phyloP scores from a whole-genome alignment of 2,329 filamentous ascomycete genomes.

The Aphanocladium album region DNA sequence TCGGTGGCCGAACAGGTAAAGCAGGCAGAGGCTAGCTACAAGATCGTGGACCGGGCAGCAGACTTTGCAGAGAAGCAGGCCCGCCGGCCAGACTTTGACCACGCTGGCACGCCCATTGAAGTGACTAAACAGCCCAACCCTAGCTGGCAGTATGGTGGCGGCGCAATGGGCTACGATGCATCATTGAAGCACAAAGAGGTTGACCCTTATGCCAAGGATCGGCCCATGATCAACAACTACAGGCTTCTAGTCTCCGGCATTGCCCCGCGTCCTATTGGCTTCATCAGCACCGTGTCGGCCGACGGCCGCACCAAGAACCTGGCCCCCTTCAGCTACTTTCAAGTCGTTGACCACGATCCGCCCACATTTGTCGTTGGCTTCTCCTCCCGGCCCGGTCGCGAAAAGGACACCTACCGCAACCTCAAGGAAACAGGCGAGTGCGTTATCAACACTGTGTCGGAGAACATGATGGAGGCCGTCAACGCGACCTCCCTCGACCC shows the following conservation, averaged over 20 bases:
- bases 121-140: constrained; percentile 35
- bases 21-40: constrained; percentile 15
- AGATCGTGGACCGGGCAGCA: constrained; percentile 20
- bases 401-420: constrained; percentile 74
- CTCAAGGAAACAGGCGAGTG: constrained; percentile 66
- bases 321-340: constrained; percentile 77
- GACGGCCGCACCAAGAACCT: constrained; percentile 65
- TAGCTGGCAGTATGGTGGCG: constrained; percentile 42
- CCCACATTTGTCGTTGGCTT: constrained; percentile 64
- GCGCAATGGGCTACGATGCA: constrained; percentile 21
- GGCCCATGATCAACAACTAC: constrained; percentile 70
- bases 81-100: constrained; percentile 22
- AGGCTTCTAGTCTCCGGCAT: constrained; percentile 77
- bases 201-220: constrained; percentile 67
- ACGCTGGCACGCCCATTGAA: constrained; percentile 17
- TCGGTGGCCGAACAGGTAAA: constrained; percentile 4
- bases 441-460: constrained; percentile 74
- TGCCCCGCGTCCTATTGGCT: constrained; percentile 70
- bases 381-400: constrained; percentile 37
- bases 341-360: constrained; percentile 75
- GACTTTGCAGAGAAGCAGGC: constrained; percentile 22
- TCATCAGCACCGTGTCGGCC: constrained; percentile 45
- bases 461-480: constrained; percentile 75
- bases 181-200: constrained; percentile 61
- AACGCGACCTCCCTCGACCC: constrained; percentile 71